Percentiles rank a stretch among this genome's conserved stretches.
Evolutionary conservation across 2,329 filamentous ascomycete genomes (phyloP).

Genomic region (Hymenoscyphus linearis): DNA sequence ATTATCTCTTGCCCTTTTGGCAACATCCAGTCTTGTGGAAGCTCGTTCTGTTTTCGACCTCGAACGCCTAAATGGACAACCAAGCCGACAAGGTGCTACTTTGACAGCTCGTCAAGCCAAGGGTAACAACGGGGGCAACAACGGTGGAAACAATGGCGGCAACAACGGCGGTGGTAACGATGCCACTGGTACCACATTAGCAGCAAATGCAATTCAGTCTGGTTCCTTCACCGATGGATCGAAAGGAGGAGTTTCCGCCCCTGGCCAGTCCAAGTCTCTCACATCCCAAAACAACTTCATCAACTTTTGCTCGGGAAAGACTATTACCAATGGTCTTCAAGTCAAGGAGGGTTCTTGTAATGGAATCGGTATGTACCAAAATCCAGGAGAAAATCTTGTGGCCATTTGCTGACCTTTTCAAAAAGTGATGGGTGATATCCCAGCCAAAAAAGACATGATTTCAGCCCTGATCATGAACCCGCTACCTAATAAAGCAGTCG

Average conservation of each 20-base stretch:
- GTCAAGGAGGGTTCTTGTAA: constrained; percentile 57
- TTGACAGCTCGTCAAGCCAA: background rate
- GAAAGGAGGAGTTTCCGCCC: constrained; percentile 22
- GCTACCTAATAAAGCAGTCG: constrained; percentile 10
- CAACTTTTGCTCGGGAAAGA: constrained; percentile 33
- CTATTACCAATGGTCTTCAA: constrained; percentile 56
- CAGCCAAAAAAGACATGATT: constrained; percentile 30
- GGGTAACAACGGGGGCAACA: too few species aligned
- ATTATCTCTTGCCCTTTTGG: constrained; percentile 21
- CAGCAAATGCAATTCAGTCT: constrained; percentile 25
- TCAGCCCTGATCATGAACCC: constrained; percentile 28
- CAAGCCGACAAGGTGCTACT: background rate
- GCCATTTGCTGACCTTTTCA: constrained; percentile 2
- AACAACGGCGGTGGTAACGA: constrained; percentile 2
- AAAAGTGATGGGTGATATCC: constrained; percentile 32
- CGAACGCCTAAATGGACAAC: constrained; percentile 9
- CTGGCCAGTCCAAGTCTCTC: constrained; percentile 24
- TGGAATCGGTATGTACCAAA: constrained; percentile 20
- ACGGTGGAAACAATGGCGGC: background rate
- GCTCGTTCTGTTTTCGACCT: constrained; percentile 16
- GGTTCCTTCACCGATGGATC: constrained; percentile 29
- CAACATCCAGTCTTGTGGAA: constrained; percentile 21
- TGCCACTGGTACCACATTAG: constrained; percentile 19
- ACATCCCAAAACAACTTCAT: constrained; percentile 33
- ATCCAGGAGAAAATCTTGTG: background rate